These are phyloP conservation scores for Penicillium steckii DNA, from an alignment of 495 filamentous ascomycete genomes.

Conservation along the genomic window DNA sequence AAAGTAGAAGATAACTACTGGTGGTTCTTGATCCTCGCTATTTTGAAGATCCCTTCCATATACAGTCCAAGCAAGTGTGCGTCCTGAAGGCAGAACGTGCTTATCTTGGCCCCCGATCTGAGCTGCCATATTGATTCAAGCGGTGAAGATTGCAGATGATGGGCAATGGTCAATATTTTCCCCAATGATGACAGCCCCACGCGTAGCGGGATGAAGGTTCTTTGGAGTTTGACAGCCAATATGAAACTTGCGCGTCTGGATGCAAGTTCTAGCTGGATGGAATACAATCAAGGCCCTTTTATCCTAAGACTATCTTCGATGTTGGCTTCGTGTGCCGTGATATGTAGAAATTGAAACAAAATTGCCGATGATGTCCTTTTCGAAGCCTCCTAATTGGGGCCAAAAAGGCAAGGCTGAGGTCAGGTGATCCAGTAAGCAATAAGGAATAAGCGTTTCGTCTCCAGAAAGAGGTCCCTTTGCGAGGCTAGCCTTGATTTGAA, in stretches of 20 bases:
- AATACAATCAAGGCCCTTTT: neutral
- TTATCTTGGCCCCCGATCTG: neutral
- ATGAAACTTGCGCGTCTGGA: neutral
- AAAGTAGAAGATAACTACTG: constrained; percentile 5
- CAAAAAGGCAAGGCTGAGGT: neutral
- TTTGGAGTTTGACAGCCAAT: neutral
- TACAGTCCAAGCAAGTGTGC: constrained; percentile 6
- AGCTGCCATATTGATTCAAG: neutral
- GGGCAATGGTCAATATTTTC: neutral
- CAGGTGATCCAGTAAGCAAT: neutral
- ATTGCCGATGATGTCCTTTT: neutral
- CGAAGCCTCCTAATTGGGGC: neutral
- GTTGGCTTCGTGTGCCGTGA: neutral
- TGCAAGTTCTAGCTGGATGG: neutral
- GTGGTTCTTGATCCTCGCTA: neutral
- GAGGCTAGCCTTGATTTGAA: too few relatives aligned
- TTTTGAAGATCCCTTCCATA: neutral
- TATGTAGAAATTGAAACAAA: neutral
- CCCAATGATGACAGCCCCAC: neutral
- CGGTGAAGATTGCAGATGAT: neutral
- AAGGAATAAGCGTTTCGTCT: neutral
- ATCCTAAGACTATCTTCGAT: neutral
- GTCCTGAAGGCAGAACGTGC: constrained; percentile 7
- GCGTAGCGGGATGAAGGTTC: neutral
- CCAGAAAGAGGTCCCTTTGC: too few relatives aligned